Evolutionary conservation across 192 early-diverging fungal genomes (phyloP).

Genomic region (Coemansia sp.): DNA sequence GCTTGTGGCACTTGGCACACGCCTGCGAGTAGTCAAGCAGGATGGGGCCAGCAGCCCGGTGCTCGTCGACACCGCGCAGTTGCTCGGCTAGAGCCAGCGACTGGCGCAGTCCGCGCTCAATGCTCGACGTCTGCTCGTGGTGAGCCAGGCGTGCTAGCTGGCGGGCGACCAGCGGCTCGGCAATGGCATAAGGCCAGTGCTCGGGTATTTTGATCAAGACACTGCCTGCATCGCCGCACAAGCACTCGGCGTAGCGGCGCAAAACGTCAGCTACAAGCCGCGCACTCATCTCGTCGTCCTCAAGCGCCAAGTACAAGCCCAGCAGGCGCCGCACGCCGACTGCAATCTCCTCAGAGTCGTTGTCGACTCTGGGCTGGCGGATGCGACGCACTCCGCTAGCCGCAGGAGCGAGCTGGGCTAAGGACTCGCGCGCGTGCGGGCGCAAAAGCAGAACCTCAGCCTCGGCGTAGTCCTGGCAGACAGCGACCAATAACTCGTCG

Average conservation of each 20-base stretch:
- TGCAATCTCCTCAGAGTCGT: too few relatives aligned
- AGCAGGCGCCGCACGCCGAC: constrained; percentile 21
- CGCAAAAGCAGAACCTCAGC: constrained; percentile 39
- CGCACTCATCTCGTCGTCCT: constrained; percentile 38
- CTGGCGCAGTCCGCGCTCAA: constrained; percentile 19
- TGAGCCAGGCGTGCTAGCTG: constrained; percentile 11
- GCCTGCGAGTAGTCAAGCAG: constrained; percentile 44
- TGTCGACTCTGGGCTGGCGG: too few relatives aligned
- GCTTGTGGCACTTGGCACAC: constrained; percentile 46
- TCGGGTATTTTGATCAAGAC: constrained; percentile 30
- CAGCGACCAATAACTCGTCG: constrained; percentile 23
- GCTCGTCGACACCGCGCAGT: not conserved
- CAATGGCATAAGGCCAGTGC: constrained; percentile 34
- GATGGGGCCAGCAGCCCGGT: constrained; percentile 7
- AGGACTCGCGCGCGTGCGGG: constrained; percentile 17
- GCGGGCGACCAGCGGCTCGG: constrained; percentile 33
- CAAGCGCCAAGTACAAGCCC: constrained; percentile 19
- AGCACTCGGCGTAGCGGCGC: constrained; percentile 2
- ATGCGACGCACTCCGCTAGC: not conserved
- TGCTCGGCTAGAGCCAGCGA: constrained; percentile 4
- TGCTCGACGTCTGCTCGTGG: not conserved
- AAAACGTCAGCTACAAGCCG: constrained; percentile 38
- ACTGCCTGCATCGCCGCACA: not conserved
- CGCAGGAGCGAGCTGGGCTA: constrained; percentile 17
- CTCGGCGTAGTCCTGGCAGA: constrained; percentile 41